Base-by-base conservation (phyloP, 2,329 filamentous ascomycete genomes). In the Hysterium pulicare region DNA sequence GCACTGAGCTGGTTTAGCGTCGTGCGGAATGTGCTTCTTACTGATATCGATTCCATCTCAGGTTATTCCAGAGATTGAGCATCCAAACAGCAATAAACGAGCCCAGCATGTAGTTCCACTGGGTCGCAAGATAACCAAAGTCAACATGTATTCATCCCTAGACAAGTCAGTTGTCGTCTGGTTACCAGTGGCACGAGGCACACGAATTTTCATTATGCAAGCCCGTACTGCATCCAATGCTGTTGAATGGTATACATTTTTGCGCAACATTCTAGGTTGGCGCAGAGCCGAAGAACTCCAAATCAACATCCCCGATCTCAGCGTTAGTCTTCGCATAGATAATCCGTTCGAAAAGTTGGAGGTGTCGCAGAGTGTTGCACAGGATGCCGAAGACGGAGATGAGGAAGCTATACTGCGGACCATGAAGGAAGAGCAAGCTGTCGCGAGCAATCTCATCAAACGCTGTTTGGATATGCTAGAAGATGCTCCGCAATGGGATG, bases 201-300 rank as follows among this genome's bases (percentile, higher is more conserved):
- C 78, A 2, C 71, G 72, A 24, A 82, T 86, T 34, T 66, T 64
- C 40, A 81, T 85, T 46, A 73, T 86, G 62, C 75, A 79, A 22
- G 74, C 82, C 5, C 74, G 77, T 10, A 82, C 82, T 15, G 72
- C 75, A 2, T 77, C 79, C 5, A 78, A 78, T 52, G 78, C 81
- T 5, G 76, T 83, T 8, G 82, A 86, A 57, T 86, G 82, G 82
- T 84, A 82, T 56, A 84, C 81, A 0, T 84, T 84, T 49, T 67
- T 86, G 11, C 71, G 76, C 10, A 77, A 78, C 40, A 69, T 77
- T 6, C 66, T 85, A 16, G 82, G 82, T 28, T 79, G 75, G 73
- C 70, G 73, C 34, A 73, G 79, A 41, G 71, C 78, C 4, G 69
- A 71, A 28, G 75, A 74, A 23, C 68, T 86, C 8, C 73, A 80